A percentile compares a stretch with the other conserved stretches of the same genome.
Evolutionary conservation across 2,329 filamentous ascomycete genomes (phyloP).

Genomic region (Sarocladium kiliense): DNA sequence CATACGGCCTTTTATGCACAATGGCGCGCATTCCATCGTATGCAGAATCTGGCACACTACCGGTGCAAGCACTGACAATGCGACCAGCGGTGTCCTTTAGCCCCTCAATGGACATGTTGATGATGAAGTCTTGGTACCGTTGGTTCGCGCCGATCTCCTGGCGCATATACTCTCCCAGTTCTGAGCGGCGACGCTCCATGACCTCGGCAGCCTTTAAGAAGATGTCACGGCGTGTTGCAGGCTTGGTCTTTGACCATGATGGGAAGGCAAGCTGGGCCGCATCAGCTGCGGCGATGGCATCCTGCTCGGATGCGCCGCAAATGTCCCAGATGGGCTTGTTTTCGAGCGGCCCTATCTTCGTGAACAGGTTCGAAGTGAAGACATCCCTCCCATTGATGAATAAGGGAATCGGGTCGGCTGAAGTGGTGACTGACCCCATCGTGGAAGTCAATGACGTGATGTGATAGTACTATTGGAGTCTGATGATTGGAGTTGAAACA

Average conservation of each 20-base stretch:
- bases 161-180: slow-evolving; percentile 50
- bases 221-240: slow-evolving; percentile 52
- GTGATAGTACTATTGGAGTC: too few species aligned
- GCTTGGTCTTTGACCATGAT: slow-evolving; percentile 56
- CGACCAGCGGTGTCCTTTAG: slow-evolving; percentile 30
- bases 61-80: slow-evolving; percentile 21
- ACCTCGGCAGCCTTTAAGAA: slow-evolving; percentile 58
- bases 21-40: slow-evolving; percentile 40
- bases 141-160: slow-evolving; percentile 26
- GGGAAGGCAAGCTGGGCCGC: slow-evolving; percentile 46
- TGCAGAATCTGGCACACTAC: slow-evolving; percentile 20
- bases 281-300: slow-evolving; percentile 44
- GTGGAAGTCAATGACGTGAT: slow-evolving; percentile 9
- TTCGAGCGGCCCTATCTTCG: slow-evolving; percentile 51
- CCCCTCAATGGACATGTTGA: slow-evolving; percentile 21
- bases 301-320: slow-evolving; percentile 46
- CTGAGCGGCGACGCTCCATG: slow-evolving; percentile 45
- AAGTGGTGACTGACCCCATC: background rate
- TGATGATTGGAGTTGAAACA: too few species aligned
- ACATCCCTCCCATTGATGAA: slow-evolving; percentile 40
- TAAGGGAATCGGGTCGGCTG: slow-evolving; percentile 28
- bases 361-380: slow-evolving; percentile 42
- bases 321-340: slow-evolving; percentile 45
- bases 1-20: slow-evolving; percentile 38
- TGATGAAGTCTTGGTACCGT: slow-evolving; percentile 13